Base-by-base conservation (phyloP, 345 rosid genomes). In the Kernera saxatilis region DNA sequence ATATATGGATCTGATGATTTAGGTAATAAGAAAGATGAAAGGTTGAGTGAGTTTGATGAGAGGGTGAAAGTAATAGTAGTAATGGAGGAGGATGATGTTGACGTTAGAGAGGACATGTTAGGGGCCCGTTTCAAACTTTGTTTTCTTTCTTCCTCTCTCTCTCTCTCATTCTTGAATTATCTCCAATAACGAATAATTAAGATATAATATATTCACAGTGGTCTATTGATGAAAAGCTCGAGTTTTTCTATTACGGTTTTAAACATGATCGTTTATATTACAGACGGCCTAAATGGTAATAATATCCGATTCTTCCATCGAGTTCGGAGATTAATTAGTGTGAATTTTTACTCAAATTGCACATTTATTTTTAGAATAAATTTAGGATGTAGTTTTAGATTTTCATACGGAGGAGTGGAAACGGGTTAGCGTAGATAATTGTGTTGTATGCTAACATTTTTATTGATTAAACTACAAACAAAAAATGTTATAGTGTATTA, bases 41-140 rank as follows among this genome's bases (percentile, higher is more conserved):
- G 33, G 41, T 33, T 64, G 50, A 44, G 70, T 73, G 71, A 73
- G 59, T 60, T 45, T 69, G 65, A 36, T 69, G 65, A 68, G 69
- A 75, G 40, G 67, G 74, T 69, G 79, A 75, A 69, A 75, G 59
- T 53, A 75, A 75, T 75, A 75, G 74, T 61, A 51, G 60, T 41
- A 54, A 61, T 75, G 58, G 58, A 69, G 58, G 58, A 69, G 17
- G 65, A 62, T 36, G 70, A 69, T 52, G 66, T 61, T 63, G 74
- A 75, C 75, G 32, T 63, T 62, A 75, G 65, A 71, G 54, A 62
- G 51, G 75, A 75, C 79, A 69, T 63, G 52, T 61, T 62, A 53
- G 45, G 75, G 75, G 58, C 44, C 77, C 71, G 12, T 53, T 62
- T 48, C 53, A n/a, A 52, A 35, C 41, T 58, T 69, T 69, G 50